phyloP scores from a whole-genome alignment of 2,329 filamentous ascomycete genomes.

The Nemania serpens region DNA sequence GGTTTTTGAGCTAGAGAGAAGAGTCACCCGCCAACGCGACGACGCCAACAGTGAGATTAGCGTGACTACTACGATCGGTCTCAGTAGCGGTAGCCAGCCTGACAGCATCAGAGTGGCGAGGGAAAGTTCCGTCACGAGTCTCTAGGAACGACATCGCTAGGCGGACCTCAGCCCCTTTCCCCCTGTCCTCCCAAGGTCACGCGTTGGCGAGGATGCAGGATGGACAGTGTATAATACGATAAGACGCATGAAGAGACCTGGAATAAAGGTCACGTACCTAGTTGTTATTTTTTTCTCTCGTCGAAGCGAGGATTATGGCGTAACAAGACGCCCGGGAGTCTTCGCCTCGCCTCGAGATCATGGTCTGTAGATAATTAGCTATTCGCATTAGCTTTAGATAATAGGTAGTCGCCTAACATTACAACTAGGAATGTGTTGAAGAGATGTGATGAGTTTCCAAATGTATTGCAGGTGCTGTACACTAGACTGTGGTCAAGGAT shows the following conservation, averaged over 20 bases:
- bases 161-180: neutral
- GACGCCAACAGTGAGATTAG: conserved; percentile 28
- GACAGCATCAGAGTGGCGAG: conserved; percentile 9
- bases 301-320: neutral
- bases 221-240: neutral
- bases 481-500: too few relatives aligned
- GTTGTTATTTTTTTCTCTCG: neutral
- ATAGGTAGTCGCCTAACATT: too few relatives aligned
- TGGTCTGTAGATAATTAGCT: neutral
- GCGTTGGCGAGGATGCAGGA: neutral
- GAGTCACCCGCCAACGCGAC: conserved; percentile 24
- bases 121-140: conserved; percentile 3
- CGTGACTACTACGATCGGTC: conserved; percentile 19
- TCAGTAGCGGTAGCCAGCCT: conserved; percentile 3
- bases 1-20: conserved; percentile 34
- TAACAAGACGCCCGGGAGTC: neutral
- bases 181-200: neutral
- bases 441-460: too few relatives aligned
- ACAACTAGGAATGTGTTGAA: too few relatives aligned
- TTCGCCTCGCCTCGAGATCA: neutral
- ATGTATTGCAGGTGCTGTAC: too few relatives aligned
- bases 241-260: neutral
- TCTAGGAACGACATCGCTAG: neutral
- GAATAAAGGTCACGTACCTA: neutral
- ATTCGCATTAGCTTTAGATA: too few relatives aligned